Conservation (phyloP, 495 filamentous ascomycete species). For the Hypomontagnella submonticulosa region DNA sequence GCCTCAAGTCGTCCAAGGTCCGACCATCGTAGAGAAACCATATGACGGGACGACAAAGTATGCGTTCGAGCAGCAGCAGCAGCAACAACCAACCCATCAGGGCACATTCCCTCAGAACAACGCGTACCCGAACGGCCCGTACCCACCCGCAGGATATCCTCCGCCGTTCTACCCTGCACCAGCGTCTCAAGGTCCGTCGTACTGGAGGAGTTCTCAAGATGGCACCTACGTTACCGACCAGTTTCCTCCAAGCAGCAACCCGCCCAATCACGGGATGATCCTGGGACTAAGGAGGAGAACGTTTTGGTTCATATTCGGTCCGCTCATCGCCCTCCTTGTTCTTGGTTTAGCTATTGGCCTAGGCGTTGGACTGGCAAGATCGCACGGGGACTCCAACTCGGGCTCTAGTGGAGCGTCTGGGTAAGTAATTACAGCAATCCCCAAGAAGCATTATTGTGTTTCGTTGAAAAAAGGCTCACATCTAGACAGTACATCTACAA, state of each 20-base stretch:
- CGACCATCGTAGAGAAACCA: conserved; percentile 24
- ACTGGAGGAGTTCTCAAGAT: conserved; percentile 30
- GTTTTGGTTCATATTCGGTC: conserved; percentile 43
- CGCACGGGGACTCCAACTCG: conserved; percentile 10
- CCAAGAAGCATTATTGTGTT: not conserved
- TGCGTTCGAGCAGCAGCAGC: conserved; percentile 20
- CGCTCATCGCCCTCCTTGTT: conserved; percentile 42
- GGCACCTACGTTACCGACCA: conserved; percentile 18
- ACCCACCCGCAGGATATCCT: conserved; percentile 26
- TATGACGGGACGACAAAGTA: conserved; percentile 19
- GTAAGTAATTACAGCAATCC: conserved; percentile 6
- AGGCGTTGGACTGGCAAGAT: conserved; percentile 35
- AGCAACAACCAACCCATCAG: not conserved
- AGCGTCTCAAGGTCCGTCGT: conserved; percentile 4
- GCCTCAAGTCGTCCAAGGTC: conserved; percentile 30
- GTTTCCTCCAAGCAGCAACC: conserved; percentile 4
- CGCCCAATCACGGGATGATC: conserved; percentile 14
- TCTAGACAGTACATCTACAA: conserved; percentile 4
- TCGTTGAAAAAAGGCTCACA: not conserved
- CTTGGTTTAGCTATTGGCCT: conserved; percentile 48
- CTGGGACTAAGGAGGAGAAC: conserved; percentile 32
- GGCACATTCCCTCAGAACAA: conserved; percentile 15
- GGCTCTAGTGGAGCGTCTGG: conserved; percentile 1
- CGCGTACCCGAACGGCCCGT: conserved; percentile 19
- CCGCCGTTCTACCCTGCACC: not conserved